These are phyloP conservation scores for Lathyrus tuberosus DNA, from an alignment of 306 rosid species.

Conservation along the genomic window DNA sequence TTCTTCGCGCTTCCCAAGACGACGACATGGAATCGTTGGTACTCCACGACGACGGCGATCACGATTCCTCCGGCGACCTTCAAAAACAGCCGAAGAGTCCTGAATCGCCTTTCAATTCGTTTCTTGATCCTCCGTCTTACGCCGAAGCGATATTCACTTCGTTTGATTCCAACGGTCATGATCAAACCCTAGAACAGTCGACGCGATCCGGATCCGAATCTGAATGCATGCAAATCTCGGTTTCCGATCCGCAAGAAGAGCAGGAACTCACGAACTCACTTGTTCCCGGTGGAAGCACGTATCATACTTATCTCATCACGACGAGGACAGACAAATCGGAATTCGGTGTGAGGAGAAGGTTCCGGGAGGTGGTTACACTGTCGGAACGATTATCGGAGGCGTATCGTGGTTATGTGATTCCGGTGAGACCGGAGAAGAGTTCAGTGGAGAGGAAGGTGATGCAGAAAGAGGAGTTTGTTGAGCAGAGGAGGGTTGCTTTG, in stretches of 20 bases:
- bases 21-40: conserved; percentile 53
- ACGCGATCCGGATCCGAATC: conserved; percentile 47
- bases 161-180: conserved; percentile 54
- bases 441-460: conserved; percentile 95
- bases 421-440: conserved; percentile 92
- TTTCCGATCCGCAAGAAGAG: conserved; percentile 84
- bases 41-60: conserved; percentile 39
- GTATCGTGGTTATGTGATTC: conserved; percentile 78
- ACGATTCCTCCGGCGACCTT: conserved; percentile 6
- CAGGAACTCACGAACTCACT: conserved; percentile 74
- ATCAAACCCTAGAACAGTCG: conserved; percentile 19
- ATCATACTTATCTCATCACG: conserved; percentile 72
- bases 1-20: conserved; percentile 40
- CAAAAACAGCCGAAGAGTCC: conserved; percentile 46
- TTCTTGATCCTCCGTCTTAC: conserved; percentile 70
- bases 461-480: conserved; percentile 95
- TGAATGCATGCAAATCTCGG: conserved; percentile 63
- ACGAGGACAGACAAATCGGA: conserved; percentile 72
- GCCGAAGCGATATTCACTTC: conserved; percentile 76
- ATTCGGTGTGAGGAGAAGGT: conserved; percentile 78
- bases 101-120: conserved; percentile 51
- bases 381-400: conserved; percentile 82
- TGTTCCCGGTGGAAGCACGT: conserved; percentile 70
- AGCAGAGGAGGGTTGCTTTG: conserved; percentile 85
- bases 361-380: conserved; percentile 81